A percentile compares a stretch with the other conserved stretches of the same genome.
These are phyloP conservation scores for Trypanosomatidae sp. DNA, from an alignment of 208 protist species.

Conservation along the genomic window DNA sequence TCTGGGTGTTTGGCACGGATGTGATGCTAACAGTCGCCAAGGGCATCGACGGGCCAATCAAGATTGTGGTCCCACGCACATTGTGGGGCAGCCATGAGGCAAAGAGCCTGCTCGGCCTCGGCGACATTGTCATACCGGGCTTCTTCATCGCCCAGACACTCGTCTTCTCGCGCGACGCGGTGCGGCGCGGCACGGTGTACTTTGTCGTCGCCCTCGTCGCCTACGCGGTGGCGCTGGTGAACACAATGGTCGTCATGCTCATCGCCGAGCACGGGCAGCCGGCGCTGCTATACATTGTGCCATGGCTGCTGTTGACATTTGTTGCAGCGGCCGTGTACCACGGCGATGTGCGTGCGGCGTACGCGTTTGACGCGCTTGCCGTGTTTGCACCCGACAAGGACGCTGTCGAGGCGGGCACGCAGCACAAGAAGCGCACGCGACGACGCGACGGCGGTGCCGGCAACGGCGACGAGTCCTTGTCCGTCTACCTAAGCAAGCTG, in stretches of 20 bases:
- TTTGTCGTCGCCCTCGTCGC: slow-evolving; percentile 73
- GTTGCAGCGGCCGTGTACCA: slow-evolving; percentile 16
- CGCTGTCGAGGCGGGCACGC: neutral
- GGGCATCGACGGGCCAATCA: slow-evolving; percentile 92
- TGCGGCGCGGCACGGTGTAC: slow-evolving; percentile 67
- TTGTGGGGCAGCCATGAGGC: slow-evolving; percentile 49
- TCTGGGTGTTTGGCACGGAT: slow-evolving; percentile 96
- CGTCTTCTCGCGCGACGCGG: slow-evolving; percentile 74
- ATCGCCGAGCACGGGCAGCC: slow-evolving; percentile 90
- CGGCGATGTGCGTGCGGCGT: slow-evolving; percentile 49
- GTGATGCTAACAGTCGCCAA: slow-evolving; percentile 94
- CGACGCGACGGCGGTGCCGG: no score
- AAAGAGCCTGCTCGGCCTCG: slow-evolving; percentile 92
- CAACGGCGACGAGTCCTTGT: no score
- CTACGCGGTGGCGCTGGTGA: slow-evolving; percentile 85
- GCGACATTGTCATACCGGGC: slow-evolving; percentile 95
- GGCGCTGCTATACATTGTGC: slow-evolving; percentile 86
- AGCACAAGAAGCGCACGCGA: no score
- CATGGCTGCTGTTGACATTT: slow-evolving; percentile 75
- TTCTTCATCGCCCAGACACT: slow-evolving; percentile 91
- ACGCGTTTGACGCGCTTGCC: slow-evolving; percentile 20
- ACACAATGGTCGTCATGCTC: slow-evolving; percentile 94
- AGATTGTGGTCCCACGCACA: slow-evolving; percentile 89
- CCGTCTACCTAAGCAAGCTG: no score
- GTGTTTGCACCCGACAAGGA: slow-evolving; percentile 8